These are phyloP conservation scores for Trichosporon inkin DNA, from an alignment of 1,284 basidiomycete genomes.

Conservation along the genomic window DNA sequence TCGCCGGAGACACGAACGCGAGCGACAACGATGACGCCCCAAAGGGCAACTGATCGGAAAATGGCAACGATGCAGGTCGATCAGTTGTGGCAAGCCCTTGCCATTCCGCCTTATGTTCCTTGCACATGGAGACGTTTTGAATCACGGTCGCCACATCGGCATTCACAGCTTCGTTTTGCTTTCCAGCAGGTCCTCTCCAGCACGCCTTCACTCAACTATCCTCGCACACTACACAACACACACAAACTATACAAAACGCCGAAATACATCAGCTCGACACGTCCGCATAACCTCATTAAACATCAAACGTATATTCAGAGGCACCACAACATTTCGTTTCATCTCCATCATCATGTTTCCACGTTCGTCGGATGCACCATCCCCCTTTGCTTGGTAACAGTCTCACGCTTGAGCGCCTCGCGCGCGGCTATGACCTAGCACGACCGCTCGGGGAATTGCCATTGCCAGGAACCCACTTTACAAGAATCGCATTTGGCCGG, in stretches of 20 bases:
- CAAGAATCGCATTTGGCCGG: conserved; percentile 5
- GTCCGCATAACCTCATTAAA: conserved; percentile 6
- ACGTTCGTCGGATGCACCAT: neutral
- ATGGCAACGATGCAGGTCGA: neutral
- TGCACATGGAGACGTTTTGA: neutral
- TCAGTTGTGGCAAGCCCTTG: neutral
- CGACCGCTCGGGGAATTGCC: neutral
- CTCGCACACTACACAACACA: neutral
- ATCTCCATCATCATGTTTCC: conserved; percentile 5
- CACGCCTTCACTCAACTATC: neutral
- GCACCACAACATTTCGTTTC: conserved; percentile 7
- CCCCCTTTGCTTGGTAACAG: neutral
- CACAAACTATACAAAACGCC: neutral
- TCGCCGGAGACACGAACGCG: conserved; percentile 24
- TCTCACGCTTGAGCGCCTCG: neutral
- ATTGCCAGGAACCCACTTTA: neutral
- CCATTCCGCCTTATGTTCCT: neutral
- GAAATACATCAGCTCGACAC: neutral
- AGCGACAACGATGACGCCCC: conserved; percentile 16
- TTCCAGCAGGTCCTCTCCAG: neutral
- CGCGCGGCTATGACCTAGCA: neutral
- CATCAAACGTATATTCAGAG: neutral
- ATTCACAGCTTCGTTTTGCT: neutral
- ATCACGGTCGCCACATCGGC: neutral
- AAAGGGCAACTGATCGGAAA: neutral